Base-by-base conservation (phyloP, 1,284 basidiomycete species). In the Ceratobasidium sp. region DNA sequence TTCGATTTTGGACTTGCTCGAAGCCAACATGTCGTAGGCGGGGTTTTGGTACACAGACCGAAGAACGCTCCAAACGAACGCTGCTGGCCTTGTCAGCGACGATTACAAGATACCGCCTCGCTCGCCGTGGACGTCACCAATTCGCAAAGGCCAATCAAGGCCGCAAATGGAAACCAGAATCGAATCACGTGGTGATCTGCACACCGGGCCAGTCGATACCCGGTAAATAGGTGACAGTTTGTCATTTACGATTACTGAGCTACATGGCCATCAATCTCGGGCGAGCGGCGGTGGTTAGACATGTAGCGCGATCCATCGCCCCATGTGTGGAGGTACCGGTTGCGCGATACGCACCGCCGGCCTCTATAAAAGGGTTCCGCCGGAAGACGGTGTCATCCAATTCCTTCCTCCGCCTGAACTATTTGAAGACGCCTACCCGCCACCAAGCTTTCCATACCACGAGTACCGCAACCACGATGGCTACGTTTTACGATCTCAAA, bases 401-500 rank as follows among this genome's bases (percentile, higher is more conserved):
- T 54, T 32, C 35, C 62, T 6, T 20, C 32, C 38, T 54, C 43
- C 62, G 50, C 10, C 62, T 42, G 6, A 10, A n/a, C 32, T 40
- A 64, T n/a, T 54, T n/a, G 3, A 32, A 3, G 2, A 22, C 52
- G 42, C 25, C 25, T 31, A 17, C 17, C 62, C 29, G 45, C 50
- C 42, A 31, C 10, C 27, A 40, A 34, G 13, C 49, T 27, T 67
- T 67, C 29, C 62, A 67, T 38, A 42, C 62, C 12, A 67, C 62
- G n/a, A 27, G 6, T 35, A 54, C 27, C 13, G 3, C 38, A 29
- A 1, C 35, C 27, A 45, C 50, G 12, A 72, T 72, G 71, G 38
- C 73, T 47, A 65, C 64, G 20, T 73, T 73, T 68, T 73, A 73
- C 58, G 70, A 73, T 34, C 72, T 73, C 68, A 73, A 73, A 65